These are phyloP conservation scores for Shiraia bambusicola DNA, from an alignment of 2,329 filamentous ascomycete species.

Conservation along the genomic window DNA sequence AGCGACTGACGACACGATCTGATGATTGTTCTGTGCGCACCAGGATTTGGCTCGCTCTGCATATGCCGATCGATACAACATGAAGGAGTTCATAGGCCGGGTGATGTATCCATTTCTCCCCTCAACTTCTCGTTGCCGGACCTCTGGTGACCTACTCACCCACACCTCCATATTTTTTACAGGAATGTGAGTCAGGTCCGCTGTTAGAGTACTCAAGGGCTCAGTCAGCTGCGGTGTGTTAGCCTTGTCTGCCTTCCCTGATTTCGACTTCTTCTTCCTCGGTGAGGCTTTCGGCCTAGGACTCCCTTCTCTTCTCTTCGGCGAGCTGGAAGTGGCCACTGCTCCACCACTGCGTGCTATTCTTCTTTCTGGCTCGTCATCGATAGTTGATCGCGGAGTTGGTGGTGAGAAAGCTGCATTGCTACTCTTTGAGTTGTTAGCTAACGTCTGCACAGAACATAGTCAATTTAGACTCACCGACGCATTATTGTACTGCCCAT, in stretches of 20 bases:
- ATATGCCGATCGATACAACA: conserved; percentile 93
- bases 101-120: conserved; percentile 78
- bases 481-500: conserved; percentile 27
- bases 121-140: conserved; percentile 67
- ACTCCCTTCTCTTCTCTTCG: conserved; percentile 21
- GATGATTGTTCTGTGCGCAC: conserved; percentile 86
- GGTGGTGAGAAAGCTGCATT: conserved; percentile 42
- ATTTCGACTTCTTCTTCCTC: conserved; percentile 49
- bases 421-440: conserved; percentile 28
- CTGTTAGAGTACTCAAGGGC: conserved; percentile 71
- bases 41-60: conserved; percentile 82
- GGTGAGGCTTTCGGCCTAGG: conserved; percentile 32
- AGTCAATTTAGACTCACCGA: conserved; percentile 21
- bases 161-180: conserved; percentile 78
- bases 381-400: conserved; percentile 48
- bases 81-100: conserved; percentile 96
- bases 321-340: conserved; percentile 27
- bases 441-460: not conserved
- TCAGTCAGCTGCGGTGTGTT: conserved; percentile 60
- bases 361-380: conserved; percentile 43
- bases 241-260: conserved; percentile 47
- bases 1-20: conserved; percentile 84
- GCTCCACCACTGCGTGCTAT: conserved; percentile 41
- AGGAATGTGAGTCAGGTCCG: conserved; percentile 60
- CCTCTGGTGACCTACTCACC: conserved; percentile 70